phyloP scores from a whole-genome alignment of 495 filamentous ascomycete genomes.

The Xylaria telfairii region DNA sequence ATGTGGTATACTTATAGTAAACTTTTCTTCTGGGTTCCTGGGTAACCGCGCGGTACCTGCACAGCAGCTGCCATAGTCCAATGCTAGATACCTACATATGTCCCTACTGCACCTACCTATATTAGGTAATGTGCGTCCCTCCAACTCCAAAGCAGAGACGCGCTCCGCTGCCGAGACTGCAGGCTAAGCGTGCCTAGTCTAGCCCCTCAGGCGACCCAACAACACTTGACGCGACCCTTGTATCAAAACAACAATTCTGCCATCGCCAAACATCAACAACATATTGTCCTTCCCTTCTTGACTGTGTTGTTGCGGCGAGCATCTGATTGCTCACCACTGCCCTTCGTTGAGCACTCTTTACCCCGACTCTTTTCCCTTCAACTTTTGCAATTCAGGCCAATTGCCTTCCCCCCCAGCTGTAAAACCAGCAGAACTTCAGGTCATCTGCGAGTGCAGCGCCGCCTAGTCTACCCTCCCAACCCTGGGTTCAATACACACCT shows the following conservation, averaged over 20 bases:
- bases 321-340: background rate
- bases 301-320: background rate
- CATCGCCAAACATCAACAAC: conserved; percentile 9
- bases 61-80: background rate
- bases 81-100: background rate
- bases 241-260: conserved; percentile 22
- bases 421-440: background rate
- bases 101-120: no score
- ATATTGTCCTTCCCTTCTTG: conserved; percentile 14
- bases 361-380: conserved; percentile 22
- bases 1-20: no score
- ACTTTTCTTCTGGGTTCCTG: background rate
- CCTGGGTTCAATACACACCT: conserved; percentile 16
- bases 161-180: background rate
- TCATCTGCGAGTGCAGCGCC: conserved; percentile 12
- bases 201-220: conserved; percentile 11
- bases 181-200: conserved; percentile 1
- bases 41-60: background rate
- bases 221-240: conserved; percentile 19
- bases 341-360: conserved; percentile 4
- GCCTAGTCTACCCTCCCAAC: conserved; percentile 21
- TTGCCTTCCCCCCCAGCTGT: conserved; percentile 24
- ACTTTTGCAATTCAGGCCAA: conserved; percentile 31
- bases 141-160: background rate
- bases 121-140: background rate